A percentile compares a stretch with the other conserved stretches of the same genome.
These are phyloP conservation scores for Periconia sp. DNA, from an alignment of 2,329 filamentous ascomycete genomes.

Conservation along the genomic window DNA sequence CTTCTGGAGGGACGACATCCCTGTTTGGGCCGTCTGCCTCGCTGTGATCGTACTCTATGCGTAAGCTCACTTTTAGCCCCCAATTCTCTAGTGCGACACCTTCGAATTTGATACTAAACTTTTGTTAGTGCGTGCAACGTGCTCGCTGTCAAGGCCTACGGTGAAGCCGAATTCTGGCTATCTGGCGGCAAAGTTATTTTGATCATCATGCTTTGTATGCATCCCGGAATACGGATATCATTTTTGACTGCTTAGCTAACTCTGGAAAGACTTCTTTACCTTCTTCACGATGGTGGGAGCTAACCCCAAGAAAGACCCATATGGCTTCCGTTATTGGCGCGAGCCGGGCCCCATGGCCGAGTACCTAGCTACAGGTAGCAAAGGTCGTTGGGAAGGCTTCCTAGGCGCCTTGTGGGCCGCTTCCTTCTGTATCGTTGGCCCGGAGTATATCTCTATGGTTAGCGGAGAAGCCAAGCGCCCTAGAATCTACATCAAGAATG, in stretches of 20 bases:
- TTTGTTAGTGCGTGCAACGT: conserved; percentile 52
- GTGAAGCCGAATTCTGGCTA: conserved; percentile 54
- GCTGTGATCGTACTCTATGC: conserved; percentile 51
- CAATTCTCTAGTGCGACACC: conserved; percentile 1
- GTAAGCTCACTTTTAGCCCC: conserved; percentile 34
- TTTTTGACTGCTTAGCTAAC: no score
- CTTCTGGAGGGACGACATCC: conserved; percentile 55
- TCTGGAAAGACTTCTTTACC: conserved; percentile 56
- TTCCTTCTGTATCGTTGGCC: conserved; percentile 55
- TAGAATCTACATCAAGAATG: conserved; percentile 53
- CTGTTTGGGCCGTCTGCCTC: conserved; percentile 48
- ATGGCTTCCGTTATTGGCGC: conserved; percentile 55
- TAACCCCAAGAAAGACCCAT: conserved; percentile 50
- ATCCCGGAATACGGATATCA: no score
- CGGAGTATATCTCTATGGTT: conserved; percentile 58
- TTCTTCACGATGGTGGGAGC: conserved; percentile 54
- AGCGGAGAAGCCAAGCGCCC: conserved; percentile 55
- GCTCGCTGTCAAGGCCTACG: conserved; percentile 54
- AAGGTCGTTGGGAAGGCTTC: conserved; percentile 45
- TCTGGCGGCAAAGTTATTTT: conserved; percentile 54
- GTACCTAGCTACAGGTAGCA: conserved; percentile 27
- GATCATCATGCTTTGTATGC: conserved; percentile 53
- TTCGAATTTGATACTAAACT: conserved; percentile 14
- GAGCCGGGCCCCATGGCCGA: conserved; percentile 43
- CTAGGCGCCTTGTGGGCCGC: conserved; percentile 49